Evolutionary conservation across 352 stramenopile genomes (phyloP), one percentile per base, ranked within the genome.

Genomic region (Phytophthora sp.): DNA sequence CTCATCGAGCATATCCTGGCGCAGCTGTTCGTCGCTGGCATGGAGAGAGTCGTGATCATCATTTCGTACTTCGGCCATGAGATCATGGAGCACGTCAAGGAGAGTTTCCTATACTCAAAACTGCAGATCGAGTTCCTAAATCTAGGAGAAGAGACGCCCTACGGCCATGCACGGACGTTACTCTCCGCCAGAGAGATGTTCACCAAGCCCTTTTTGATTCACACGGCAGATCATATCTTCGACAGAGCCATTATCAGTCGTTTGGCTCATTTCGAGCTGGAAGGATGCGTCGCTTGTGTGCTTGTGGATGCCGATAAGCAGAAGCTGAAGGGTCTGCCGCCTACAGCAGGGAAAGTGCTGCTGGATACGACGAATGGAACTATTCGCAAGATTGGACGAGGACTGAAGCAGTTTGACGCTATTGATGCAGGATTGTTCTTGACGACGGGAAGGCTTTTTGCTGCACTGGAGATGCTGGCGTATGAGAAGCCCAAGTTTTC

Each of bases 161-260:
- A 92, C 54, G 82, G 83, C 30, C 80, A 93, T 63, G 79, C 87
- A 55, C 82, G 85, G 27, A 90, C 87, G 47, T 47, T 95, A 35
- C 67, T 95, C 20, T 88, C 87, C 12, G 87, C 85, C 23, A 76
- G 85, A 44, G 76, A 91, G 41, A 88, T 93, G 78, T 95, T 95
- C 57, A 66, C 72, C 1, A 82, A 86, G n/a, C 84, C 82, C 7
- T 95, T 95, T 61, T 65, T 95, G 38, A 94, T 95, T 62, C 87
- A 95, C 71, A 93, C 87, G 50, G 82, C 87, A 3, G 85, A 95
- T 57, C 87, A 93, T 65, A 84, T 95, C 59, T 93, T 95, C 49
- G 85, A 95, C 70, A 81, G 88, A 57, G 74, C 76, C 2, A 88
- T 95, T 29, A 80, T 95, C 27, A 63, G 53, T 29, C 79, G 81